Percentiles rank a stretch among this genome's conserved stretches.
phyloP scores from a whole-genome alignment of 2,329 filamentous ascomycete genomes.

The Xylariaceae sp. region DNA sequence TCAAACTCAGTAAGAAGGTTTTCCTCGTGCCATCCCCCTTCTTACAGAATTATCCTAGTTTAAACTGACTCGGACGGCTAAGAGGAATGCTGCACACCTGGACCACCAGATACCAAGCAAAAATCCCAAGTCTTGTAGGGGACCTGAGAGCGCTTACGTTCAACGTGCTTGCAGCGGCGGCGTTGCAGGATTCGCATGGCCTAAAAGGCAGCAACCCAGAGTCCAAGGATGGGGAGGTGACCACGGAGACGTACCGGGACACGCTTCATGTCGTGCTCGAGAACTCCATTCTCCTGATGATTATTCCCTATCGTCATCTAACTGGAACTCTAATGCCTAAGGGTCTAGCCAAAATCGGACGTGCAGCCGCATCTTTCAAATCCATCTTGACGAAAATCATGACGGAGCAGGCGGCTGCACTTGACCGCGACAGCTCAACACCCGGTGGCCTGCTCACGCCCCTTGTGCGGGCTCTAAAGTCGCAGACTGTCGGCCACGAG shows the following conservation, averaged over 20 bases:
- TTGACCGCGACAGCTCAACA: background rate
- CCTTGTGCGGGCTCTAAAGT: background rate
- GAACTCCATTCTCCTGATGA: constrained; percentile 37
- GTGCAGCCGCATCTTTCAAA: constrained; percentile 32
- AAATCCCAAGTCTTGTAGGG: constrained; percentile 29
- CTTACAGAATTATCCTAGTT: background rate
- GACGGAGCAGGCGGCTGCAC: constrained; percentile 30
- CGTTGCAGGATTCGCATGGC: constrained; percentile 37
- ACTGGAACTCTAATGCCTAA: constrained; percentile 19
- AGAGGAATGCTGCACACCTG: constrained; percentile 34
- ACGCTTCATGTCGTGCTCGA: constrained; percentile 39
- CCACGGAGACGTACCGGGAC: constrained; percentile 33
- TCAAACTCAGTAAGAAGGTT: constrained; percentile 18
- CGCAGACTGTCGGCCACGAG: constrained; percentile 7
- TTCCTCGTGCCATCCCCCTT: background rate
- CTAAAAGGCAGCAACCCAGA: background rate
- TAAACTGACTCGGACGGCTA: constrained; percentile 10
- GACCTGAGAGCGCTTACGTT: constrained; percentile 39
- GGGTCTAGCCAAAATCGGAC: constrained; percentile 27
- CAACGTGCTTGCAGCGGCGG: constrained; percentile 39
- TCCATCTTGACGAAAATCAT: constrained; percentile 36
- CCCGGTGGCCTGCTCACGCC: background rate
- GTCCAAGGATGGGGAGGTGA: background rate
- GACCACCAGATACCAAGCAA: constrained; percentile 2
- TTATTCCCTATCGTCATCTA: constrained; percentile 28